Evolutionary conservation across 108 stramenopile species (phyloP), one percentile per base, ranked within the genome.

Genomic region (Pseudonitzschia multiseries): DNA sequence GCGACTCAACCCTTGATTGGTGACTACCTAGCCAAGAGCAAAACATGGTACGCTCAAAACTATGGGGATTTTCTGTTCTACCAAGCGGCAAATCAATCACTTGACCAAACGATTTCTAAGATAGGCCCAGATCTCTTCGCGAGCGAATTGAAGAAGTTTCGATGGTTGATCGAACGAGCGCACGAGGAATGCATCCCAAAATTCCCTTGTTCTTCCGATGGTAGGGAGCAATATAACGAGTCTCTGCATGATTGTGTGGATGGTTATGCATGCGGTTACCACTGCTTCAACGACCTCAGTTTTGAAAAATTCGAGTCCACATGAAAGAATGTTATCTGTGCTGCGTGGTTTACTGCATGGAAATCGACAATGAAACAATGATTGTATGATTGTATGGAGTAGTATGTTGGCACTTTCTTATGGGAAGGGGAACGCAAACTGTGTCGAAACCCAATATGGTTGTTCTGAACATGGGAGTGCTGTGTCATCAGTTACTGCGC

Each of bases 51-150:
- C 21, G 76, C 76, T 17, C 28, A 68, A 68, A 77, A 75, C 46
- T 76, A 80, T 53, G 81, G 77, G 15, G 85, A 86, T 65, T 74
- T 76, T 61, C 36, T 83, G 2, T 46, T 87, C 24, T 62, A 82
- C 46, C 43, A 68, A 2, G 74, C 77, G 24, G 84, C 79, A 20
- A 70, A 73, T 31, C 57, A 57, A 40, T 84, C 84, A 69, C 73
- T 87, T 57, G 87, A 85, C 26, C n/a, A 53, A 52, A 87, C 87
- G 2, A 87, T 87, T 62, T 72, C 75, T 20, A 29, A n/a, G n/a
- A 31, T 87, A 22, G 87, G 87, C 31, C 61, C 57, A 44, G 51
- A 68, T 15, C 42, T 31, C 24, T 83, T 87, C 60, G 77, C 76
- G 4, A 24, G 33, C 17, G 64, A 70, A 10, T 26, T 85, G 71